Evolutionary conservation across 2,329 filamentous ascomycete species (phyloP).

Genomic region (Fusarium lyarnte): DNA sequence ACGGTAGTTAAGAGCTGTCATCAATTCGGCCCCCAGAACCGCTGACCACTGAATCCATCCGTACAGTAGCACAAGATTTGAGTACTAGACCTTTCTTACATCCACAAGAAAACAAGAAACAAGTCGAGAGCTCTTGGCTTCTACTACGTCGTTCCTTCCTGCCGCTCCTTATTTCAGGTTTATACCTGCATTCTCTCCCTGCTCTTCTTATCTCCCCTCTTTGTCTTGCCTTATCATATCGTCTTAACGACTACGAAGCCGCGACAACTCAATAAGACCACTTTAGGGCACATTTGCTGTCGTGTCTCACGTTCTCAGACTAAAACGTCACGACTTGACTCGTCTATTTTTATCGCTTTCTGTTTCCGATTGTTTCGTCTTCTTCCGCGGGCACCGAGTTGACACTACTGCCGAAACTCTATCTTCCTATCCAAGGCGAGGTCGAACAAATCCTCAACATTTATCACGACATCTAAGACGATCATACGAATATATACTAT

Average conservation of each 20-base stretch:
- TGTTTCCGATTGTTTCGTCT: constrained; percentile 1
- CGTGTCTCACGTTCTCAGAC: constrained; percentile 16
- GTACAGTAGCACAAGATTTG: background rate
- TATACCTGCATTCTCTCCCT: background rate
- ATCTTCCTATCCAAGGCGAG: background rate
- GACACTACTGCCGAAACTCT: background rate
- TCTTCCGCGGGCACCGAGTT: constrained; percentile 7
- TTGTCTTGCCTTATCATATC: background rate
- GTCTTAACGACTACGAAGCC: constrained; percentile 12
- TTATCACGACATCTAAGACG: constrained; percentile 6
- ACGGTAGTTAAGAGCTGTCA: constrained; percentile 9
- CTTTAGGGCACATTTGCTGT: background rate
- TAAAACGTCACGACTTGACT: constrained; percentile 6
- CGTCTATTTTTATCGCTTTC: background rate
- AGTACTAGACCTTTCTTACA: background rate
- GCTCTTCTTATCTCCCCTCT: background rate
- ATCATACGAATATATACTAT: background rate
- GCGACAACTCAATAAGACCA: background rate
- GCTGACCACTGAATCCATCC: background rate
- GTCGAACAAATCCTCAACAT: constrained; percentile 10
- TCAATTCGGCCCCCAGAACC: constrained; percentile 1
- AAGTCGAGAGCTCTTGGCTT: constrained; percentile 26
- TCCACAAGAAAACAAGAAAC: constrained; percentile 9
- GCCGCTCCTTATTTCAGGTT: background rate
- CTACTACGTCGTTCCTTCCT: constrained; percentile 14